Base-by-base conservation (phyloP, 345 rosid genomes). In the Cardamine resedifolia region DNA sequence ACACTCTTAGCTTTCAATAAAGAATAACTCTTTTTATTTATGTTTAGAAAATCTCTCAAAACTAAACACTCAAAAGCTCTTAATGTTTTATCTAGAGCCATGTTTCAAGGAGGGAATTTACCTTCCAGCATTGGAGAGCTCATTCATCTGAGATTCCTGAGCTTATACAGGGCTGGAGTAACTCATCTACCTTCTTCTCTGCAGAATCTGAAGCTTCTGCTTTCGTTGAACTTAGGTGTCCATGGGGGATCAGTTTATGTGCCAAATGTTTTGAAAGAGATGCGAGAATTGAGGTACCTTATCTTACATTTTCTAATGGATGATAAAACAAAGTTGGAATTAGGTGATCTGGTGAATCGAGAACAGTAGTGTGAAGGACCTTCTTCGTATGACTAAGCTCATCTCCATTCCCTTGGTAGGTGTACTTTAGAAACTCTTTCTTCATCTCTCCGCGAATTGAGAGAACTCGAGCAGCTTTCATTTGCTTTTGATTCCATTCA, bases 61-160 rank as follows among this genome's bases (percentile, higher is more conserved):
- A n/a, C n/a, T n/a, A n/a, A n/a, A n/a, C n/a, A n/a, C n/a, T n/a
- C n/a, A n/a, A n/a, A n/a, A n/a, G n/a, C n/a, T n/a, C n/a, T n/a
- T n/a, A n/a, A n/a, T n/a, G n/a, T n/a, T n/a, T n/a, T n/a, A n/a
- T 56, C 14, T 30, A 2, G 0, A 7, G 39, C 6, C 0, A 0
- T 1, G 3, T 28, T 56, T 30, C 4, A 56, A 3, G 39, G 23
- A n/a, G 7, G 78, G 19, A 75, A 53, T 16, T 53, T 81, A 10
- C 73, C 70, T 0, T 44, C 60, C 36, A 78, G 7, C 4, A 61
- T 83, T 20, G 81, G 84, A 5, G 57, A 72, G 12, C 77, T 85
- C 61, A 73, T 80, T 41, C 83, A 77, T 16, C 64, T 76, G 55
- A 64, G 61, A 57, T 70, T 43, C 19, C 21, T 76, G 72, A 76